These are phyloP conservation scores for Pyrenochaeta sp. DNA, from an alignment of 2,329 filamentous ascomycete species.

Conservation along the genomic window DNA sequence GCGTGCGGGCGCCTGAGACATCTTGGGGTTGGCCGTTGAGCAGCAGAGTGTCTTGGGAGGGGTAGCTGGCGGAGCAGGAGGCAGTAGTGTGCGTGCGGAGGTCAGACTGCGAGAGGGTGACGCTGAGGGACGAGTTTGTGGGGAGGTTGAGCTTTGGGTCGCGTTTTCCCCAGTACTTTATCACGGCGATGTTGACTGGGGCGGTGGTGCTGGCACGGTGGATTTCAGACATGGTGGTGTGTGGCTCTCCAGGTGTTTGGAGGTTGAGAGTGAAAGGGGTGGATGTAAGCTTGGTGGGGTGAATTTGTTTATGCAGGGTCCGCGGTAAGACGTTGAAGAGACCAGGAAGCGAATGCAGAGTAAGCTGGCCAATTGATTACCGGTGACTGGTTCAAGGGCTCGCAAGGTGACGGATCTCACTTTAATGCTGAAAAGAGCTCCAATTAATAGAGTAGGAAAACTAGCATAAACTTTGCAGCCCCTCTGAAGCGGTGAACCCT, in stretches of 20 bases:
- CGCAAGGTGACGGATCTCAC: too few relatives aligned
- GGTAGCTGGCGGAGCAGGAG: slow-evolving; percentile 80
- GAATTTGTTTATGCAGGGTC: slow-evolving; percentile 43
- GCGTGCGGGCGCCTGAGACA: slow-evolving; percentile 86
- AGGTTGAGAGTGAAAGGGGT: slow-evolving; percentile 11
- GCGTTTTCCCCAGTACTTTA: slow-evolving; percentile 99
- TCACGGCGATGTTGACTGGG: slow-evolving; percentile 97
- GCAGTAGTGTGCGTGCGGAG: slow-evolving; percentile 96
- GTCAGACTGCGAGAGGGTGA: slow-evolving; percentile 93
- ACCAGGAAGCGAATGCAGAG: slow-evolving; percentile 3
- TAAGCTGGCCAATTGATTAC: background rate
- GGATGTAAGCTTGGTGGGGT: slow-evolving; percentile 28
- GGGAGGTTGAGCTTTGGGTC: slow-evolving; percentile 93
- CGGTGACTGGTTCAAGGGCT: too few relatives aligned
- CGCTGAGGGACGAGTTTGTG: slow-evolving; percentile 96
- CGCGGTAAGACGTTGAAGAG: slow-evolving; percentile 13
- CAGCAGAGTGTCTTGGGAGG: slow-evolving; percentile 73
- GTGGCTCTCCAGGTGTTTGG: slow-evolving; percentile 1
- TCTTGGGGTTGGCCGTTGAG: slow-evolving; percentile 87
- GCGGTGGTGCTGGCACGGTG: slow-evolving; percentile 96
- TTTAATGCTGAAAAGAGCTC: background rate
- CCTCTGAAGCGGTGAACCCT: slow-evolving; percentile 22
- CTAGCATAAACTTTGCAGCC: slow-evolving; percentile 10
- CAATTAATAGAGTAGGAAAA: slow-evolving; percentile 1
- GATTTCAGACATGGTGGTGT: slow-evolving; percentile 60